Percentiles rank a stretch among this genome's conserved stretches.
These are phyloP conservation scores for Coleophoma eucalyptorum DNA, from an alignment of 2,329 filamentous ascomycete genomes.

Conservation along the genomic window DNA sequence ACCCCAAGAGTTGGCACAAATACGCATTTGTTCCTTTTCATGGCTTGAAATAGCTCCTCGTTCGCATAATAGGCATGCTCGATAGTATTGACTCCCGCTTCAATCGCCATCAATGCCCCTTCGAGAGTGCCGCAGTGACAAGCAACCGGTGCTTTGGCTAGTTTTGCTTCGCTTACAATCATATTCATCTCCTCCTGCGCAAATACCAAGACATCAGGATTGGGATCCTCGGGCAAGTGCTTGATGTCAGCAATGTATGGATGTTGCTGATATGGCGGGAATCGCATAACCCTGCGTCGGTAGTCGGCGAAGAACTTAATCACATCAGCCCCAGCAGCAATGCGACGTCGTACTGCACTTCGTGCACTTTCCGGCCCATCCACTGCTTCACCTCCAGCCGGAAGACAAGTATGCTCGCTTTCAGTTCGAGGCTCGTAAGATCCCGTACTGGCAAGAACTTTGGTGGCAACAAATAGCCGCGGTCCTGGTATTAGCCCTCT, in stretches of 20 bases:
- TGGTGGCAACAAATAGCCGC: constrained; percentile 50
- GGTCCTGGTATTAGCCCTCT: constrained; percentile 49
- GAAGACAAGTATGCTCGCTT: constrained; percentile 31
- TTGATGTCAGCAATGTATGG: constrained; percentile 21
- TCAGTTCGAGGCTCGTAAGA: constrained; percentile 46
- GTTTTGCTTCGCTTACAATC: constrained; percentile 41
- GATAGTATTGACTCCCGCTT: constrained; percentile 40
- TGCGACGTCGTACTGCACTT: constrained; percentile 39
- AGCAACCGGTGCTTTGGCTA: constrained; percentile 35
- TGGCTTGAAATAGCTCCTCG: constrained; percentile 36
- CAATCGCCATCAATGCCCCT: constrained; percentile 40
- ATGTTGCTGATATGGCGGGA: constrained; percentile 29
- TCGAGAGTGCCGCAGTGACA: constrained; percentile 37
- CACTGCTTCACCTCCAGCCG: constrained; percentile 36
- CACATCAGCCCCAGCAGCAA: constrained; percentile 43
- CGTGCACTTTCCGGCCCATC: constrained; percentile 43
- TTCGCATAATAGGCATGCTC: constrained; percentile 38
- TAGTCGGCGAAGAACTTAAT: constrained; percentile 50
- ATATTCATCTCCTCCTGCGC: constrained; percentile 43
- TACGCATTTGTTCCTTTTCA: constrained; percentile 40
- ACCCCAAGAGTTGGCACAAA: constrained; percentile 50
- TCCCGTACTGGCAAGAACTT: constrained; percentile 43
- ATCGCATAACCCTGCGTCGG: constrained; percentile 38
- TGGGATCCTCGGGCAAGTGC: constrained; percentile 33
- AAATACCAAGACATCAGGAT: constrained; percentile 38